Evolutionary conservation across 768 basidiomycete genomes (phyloP).

Genomic region (Lactarius psammicola): DNA sequence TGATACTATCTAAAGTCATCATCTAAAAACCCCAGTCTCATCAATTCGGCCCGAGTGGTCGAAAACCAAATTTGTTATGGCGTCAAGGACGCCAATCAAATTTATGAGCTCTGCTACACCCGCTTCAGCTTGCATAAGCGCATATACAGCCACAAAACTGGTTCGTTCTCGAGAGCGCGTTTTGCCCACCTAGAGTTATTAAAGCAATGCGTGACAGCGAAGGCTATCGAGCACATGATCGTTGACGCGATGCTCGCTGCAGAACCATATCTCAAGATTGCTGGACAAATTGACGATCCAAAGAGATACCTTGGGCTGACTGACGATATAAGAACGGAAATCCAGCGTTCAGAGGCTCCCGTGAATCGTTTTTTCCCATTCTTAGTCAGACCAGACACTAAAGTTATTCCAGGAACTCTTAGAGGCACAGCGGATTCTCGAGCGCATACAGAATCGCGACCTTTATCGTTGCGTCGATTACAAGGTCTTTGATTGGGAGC

Average conservation of each 20-base stretch:
- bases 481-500: conserved; percentile 46
- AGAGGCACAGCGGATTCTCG: conserved; percentile 56
- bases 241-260: conserved; percentile 72
- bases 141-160: conserved; percentile 81
- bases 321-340: conserved; percentile 60
- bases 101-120: conserved; percentile 71
- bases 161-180: conserved; percentile 36
- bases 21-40: conserved; percentile 47
- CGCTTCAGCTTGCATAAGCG: conserved; percentile 80
- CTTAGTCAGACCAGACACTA: conserved; percentile 1
- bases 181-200: neutral
- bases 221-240: conserved; percentile 83
- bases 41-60: conserved; percentile 72
- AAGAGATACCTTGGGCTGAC: conserved; percentile 62
- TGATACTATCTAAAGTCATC: neutral
- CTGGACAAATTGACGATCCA: conserved; percentile 54
- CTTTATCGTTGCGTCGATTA: conserved; percentile 71
- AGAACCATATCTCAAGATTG: conserved; percentile 61
- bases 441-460: conserved; percentile 59
- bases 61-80: conserved; percentile 75
- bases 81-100: conserved; percentile 75
- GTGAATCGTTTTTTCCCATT: conserved; percentile 37
- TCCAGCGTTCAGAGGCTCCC: conserved; percentile 53
- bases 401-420: conserved; percentile 50
- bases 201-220: conserved; percentile 44